These are phyloP conservation scores for Poa pratensis DNA, from an alignment of 176 grass and related monocot genomes.

Conservation along the genomic window DNA sequence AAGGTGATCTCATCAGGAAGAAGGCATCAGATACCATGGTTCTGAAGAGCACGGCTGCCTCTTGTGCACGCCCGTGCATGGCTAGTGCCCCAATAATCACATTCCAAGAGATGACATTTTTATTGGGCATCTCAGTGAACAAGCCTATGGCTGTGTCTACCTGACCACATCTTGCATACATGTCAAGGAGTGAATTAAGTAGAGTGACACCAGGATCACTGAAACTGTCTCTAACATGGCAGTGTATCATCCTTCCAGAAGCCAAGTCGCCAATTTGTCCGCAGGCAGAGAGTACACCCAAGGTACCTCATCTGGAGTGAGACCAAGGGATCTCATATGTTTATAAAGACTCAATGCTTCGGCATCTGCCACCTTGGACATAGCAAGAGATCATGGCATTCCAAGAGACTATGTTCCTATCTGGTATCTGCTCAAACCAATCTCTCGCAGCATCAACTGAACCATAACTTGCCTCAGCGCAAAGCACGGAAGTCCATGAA, in stretches of 20 bases:
- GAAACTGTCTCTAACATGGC: conserved; percentile 6
- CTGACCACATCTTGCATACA: conserved; percentile 62
- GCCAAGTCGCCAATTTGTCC: conserved; percentile 43
- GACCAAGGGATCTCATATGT: conserved; percentile 32
- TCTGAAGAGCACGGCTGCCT: conserved; percentile 44
- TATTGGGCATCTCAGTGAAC: conserved; percentile 44
- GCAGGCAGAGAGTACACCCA: conserved; percentile 53
- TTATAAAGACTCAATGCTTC: conserved; percentile 57
- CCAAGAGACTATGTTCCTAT: conserved; percentile 52
- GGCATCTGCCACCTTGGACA: conserved; percentile 35
- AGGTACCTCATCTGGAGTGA: conserved; percentile 54
- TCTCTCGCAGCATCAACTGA: conserved; percentile 41
- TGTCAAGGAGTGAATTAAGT: conserved; percentile 54
- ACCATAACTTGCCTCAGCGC: conserved; percentile 41
- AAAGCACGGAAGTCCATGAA: conserved; percentile 56
- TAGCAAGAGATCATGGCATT: conserved; percentile 64
- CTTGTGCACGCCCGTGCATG: conserved; percentile 49
- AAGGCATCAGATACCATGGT: conserved; percentile 45
- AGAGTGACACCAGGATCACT: conserved; percentile 33
- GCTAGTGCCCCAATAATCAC: conserved; percentile 58
- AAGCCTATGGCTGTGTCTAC: conserved; percentile 45
- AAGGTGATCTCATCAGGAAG: conserved; percentile 54
- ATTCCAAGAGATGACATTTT: conserved; percentile 58
- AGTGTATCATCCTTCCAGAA: conserved; percentile 46
- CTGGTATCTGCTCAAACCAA: conserved; percentile 53